phyloP scores from a whole-genome alignment of 2,329 filamentous ascomycete genomes.

The Scolecobasidium constrictum region DNA sequence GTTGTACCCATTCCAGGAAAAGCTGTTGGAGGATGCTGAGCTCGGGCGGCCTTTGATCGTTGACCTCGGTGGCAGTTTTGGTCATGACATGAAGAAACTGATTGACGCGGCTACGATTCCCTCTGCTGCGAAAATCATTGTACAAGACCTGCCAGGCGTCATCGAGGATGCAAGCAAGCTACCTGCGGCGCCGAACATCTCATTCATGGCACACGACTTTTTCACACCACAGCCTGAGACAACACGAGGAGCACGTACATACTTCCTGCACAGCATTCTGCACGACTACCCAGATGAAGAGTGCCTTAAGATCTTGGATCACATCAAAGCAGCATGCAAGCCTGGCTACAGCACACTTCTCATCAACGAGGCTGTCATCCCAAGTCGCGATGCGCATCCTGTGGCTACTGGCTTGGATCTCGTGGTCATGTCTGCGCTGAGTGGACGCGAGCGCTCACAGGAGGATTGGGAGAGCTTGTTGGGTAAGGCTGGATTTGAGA shows the following conservation, averaged over 20 bases:
- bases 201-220: constrained; percentile 9
- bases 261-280: constrained; percentile 16
- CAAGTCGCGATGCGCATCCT: constrained; percentile 22
- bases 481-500: constrained; percentile 12
- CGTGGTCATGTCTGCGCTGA: constrained; percentile 23
- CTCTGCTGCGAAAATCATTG: no score
- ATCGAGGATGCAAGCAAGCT: no score
- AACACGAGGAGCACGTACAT: constrained; percentile 10
- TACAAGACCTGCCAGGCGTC: no score
- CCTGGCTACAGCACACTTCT: constrained; percentile 22
- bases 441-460: constrained; percentile 27
- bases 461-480: constrained; percentile 25
- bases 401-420: constrained; percentile 28
- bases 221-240: constrained; percentile 13
- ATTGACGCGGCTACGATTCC: no score
- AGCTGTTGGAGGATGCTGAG: no score
- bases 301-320: constrained; percentile 16
- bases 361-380: constrained; percentile 21
- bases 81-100: no score
- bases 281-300: constrained; percentile 21
- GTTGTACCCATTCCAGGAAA: no score
- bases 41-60: no score
- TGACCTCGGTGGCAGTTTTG: no score
- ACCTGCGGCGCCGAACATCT: no score
- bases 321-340: constrained; percentile 16